These are phyloP conservation scores for Agaricus sinodeliciosus DNA, from an alignment of 768 basidiomycete genomes.

Conservation along the genomic window DNA sequence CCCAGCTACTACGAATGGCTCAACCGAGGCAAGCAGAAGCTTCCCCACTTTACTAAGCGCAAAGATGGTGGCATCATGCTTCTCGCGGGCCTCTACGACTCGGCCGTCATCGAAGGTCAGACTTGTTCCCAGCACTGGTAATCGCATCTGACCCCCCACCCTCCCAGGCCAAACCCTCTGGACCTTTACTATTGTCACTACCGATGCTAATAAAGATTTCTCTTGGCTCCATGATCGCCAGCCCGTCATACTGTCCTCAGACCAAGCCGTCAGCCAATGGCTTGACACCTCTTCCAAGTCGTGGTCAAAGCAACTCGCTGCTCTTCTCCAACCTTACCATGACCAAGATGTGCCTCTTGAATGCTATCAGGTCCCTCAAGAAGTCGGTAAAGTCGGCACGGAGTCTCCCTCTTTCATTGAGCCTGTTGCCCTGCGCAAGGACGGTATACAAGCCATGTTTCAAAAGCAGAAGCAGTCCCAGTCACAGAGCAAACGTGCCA, in stretches of 20 bases:
- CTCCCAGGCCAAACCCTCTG: constrained; percentile 50
- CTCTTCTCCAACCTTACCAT: constrained; percentile 55
- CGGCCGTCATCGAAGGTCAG: constrained; percentile 55
- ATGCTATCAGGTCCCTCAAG: constrained; percentile 83
- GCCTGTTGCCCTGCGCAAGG: constrained; percentile 71
- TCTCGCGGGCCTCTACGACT: constrained; percentile 86
- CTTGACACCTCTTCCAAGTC: constrained; percentile 64
- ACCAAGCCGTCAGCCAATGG: constrained; percentile 64
- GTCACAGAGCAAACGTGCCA: background rate
- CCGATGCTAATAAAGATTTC: constrained; percentile 59
- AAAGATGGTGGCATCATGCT: constrained; percentile 64
- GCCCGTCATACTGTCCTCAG: constrained; percentile 68
- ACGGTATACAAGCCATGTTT: constrained; percentile 84
- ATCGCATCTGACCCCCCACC: background rate
- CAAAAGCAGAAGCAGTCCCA: constrained; percentile 42
- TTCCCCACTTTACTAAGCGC: constrained; percentile 78
- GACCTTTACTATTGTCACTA: constrained; percentile 90
- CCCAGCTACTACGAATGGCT: constrained; percentile 93
- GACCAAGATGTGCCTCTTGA: constrained; percentile 46
- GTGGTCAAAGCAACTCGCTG: constrained; percentile 58
- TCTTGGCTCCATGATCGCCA: constrained; percentile 90
- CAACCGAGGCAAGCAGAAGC: constrained; percentile 69
- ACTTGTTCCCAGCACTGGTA: background rate
- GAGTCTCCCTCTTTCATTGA: constrained; percentile 80
- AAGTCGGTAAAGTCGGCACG: constrained; percentile 85